Conservation (phyloP, 2,329 filamentous ascomycete species). For the Aspergillus fumigatus region DNA sequence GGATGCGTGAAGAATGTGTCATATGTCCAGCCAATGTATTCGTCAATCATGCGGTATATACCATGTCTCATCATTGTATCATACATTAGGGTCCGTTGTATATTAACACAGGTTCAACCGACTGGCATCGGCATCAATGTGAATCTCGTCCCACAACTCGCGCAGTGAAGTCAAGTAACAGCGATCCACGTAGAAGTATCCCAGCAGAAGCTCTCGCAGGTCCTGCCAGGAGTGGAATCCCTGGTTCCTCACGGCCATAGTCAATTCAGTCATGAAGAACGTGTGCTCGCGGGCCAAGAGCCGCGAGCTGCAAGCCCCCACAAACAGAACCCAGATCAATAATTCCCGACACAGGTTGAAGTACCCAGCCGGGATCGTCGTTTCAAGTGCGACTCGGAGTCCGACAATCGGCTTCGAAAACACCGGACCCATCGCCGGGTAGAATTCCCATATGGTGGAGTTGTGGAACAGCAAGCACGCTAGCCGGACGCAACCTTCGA, state of each 20-base stretch:
- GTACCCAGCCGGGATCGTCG: slow-evolving; percentile 27
- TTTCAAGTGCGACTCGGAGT: slow-evolving; percentile 29
- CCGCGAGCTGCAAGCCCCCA: slow-evolving; percentile 28
- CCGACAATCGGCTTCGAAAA: slow-evolving; percentile 32
- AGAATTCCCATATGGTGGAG: slow-evolving; percentile 37
- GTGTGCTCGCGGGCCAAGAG: slow-evolving; percentile 21
- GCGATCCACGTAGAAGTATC: slow-evolving; percentile 36
- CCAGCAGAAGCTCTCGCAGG: slow-evolving; percentile 25
- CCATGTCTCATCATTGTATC: slow-evolving; percentile 16
- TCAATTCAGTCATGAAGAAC: slow-evolving; percentile 32
- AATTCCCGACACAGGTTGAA: slow-evolving; percentile 31
- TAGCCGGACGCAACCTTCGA: slow-evolving; percentile 36
- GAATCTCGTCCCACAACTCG: slow-evolving; percentile 31
- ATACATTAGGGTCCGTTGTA: slow-evolving; percentile 4
- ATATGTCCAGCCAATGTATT: neutral
- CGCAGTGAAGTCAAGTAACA: slow-evolving; percentile 27
- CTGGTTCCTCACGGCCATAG: slow-evolving; percentile 22
- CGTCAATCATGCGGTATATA: neutral
- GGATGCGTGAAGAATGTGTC: neutral
- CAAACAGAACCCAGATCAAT: slow-evolving; percentile 35
- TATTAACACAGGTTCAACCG: slow-evolving; percentile 1
- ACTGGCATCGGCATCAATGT: slow-evolving; percentile 13
- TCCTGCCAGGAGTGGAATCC: slow-evolving; percentile 32
- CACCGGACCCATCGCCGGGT: slow-evolving; percentile 31
- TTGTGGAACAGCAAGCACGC: slow-evolving; percentile 38